phyloP scores from a whole-genome alignment of 2,329 filamentous ascomycete species.

The Fusarium floridanum region DNA sequence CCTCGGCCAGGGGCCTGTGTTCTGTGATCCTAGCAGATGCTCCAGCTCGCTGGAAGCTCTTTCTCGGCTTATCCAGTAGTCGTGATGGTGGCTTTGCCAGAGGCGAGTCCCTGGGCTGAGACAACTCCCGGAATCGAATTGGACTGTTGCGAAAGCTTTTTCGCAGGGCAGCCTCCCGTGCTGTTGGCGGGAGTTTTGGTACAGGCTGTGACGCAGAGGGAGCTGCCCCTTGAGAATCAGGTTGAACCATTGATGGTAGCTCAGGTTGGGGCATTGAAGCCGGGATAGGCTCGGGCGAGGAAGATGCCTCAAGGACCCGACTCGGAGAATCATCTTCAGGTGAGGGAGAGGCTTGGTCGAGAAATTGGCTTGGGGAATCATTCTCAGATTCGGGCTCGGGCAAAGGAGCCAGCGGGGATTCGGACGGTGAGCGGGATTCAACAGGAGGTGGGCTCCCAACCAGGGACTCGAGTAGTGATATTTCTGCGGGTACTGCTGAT shows the following conservation, averaged over 20 bases:
- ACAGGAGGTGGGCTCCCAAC: constrained; percentile 15
- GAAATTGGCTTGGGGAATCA: constrained; percentile 8
- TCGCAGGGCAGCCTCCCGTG: constrained; percentile 67
- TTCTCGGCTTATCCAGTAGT: constrained; percentile 30
- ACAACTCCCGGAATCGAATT: constrained; percentile 58
- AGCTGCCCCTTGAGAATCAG: constrained; percentile 1
- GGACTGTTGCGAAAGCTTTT: constrained; percentile 72
- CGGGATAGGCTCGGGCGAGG: constrained; percentile 21
- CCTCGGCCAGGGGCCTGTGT: background rate
- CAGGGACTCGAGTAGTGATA: constrained; percentile 6
- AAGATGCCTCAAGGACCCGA: background rate
- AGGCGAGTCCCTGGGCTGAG: constrained; percentile 60
- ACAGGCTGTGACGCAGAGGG: constrained; percentile 29
- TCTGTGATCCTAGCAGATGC: background rate
- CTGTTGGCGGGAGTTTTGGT: constrained; percentile 53
- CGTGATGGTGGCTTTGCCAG: constrained; percentile 59
- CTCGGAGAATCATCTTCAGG: constrained; percentile 11
- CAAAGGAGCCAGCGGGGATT: background rate
- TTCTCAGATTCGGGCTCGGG: background rate
- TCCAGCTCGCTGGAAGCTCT: constrained; percentile 9
- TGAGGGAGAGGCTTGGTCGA: constrained; percentile 10
- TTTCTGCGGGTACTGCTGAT: background rate
- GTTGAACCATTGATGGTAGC: constrained; percentile 19
- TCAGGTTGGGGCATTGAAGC: constrained; percentile 35
- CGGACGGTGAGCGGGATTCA: background rate